Conservation (phyloP, 2,329 filamentous ascomycete genomes). For the Botrytis hyacinthi region DNA sequence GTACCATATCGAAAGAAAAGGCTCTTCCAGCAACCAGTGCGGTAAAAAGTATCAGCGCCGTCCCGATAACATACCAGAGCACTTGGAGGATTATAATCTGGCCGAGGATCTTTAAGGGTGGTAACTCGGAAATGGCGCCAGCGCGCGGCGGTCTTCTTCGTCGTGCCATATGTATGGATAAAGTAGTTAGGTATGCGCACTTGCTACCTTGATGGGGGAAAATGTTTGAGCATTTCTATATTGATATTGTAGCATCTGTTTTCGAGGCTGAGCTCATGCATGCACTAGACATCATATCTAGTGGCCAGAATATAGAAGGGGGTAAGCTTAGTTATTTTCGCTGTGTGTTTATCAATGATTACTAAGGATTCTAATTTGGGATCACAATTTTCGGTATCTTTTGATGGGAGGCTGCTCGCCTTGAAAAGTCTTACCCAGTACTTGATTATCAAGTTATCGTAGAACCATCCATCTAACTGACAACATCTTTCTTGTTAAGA, state of each 20-base stretch:
- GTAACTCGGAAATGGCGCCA: conserved; percentile 64
- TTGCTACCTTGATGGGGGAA: conserved; percentile 5
- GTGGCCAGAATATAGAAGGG: conserved; percentile 13
- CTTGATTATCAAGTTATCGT: not conserved
- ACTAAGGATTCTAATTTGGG: conserved; percentile 1
- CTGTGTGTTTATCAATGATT: not conserved
- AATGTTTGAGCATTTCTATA: conserved; percentile 14
- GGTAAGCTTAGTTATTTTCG: not conserved
- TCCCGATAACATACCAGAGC: conserved; percentile 62
- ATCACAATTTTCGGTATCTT: not conserved
- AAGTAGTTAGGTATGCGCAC: conserved; percentile 9
- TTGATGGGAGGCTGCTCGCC: not conserved
- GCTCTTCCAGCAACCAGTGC: conserved; percentile 62
- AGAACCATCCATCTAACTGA: not conserved
- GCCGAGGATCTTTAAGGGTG: conserved; percentile 63
- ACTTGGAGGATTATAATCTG: conserved; percentile 65
- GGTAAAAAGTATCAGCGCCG: conserved; percentile 64
- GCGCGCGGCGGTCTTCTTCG: conserved; percentile 61
- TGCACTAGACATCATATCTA: not conserved
- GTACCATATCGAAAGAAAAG: conserved; percentile 56
- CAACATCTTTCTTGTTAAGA: not conserved
- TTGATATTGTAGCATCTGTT: not conserved
- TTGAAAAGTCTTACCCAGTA: not conserved
- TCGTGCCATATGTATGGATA: conserved; percentile 39
- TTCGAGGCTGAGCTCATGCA: not conserved